Percentiles rank a stretch among this genome's conserved stretches.
Evolutionary conservation across 306 rosid species (phyloP).

Genomic region (Dalbergia oliveri): DNA sequence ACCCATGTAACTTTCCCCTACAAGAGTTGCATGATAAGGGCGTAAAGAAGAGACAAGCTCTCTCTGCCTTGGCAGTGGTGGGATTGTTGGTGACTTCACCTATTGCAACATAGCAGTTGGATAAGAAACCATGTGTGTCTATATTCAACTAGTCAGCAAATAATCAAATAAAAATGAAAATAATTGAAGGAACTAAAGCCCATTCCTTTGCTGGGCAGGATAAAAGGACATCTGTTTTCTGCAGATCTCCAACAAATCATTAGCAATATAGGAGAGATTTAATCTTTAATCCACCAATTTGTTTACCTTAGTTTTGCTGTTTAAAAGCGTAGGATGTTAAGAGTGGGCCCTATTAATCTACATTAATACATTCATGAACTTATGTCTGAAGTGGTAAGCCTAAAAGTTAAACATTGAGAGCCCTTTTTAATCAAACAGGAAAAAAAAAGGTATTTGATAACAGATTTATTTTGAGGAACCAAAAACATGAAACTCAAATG

Average conservation of each 20-base stretch:
- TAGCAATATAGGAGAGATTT: too few species aligned
- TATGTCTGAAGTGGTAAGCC: too few species aligned
- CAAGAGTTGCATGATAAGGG: conserved; percentile 85
- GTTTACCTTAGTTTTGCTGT: too few species aligned
- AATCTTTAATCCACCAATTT: too few species aligned
- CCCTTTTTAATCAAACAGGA: too few species aligned
- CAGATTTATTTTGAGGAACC: conserved; percentile 7
- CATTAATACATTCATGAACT: too few species aligned
- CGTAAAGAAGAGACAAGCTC: conserved; percentile 79
- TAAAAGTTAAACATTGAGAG: too few species aligned
- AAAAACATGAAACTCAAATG: conserved; percentile 15
- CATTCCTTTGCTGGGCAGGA: conserved; percentile 21
- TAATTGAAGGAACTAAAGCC: not conserved
- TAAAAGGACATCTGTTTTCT: conserved; percentile 3
- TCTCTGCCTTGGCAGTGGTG: conserved; percentile 81
- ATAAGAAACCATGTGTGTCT: conserved; percentile 34
- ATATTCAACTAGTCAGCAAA: conserved; percentile 10
- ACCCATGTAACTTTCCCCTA: conserved; percentile 94
- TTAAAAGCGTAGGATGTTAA: too few species aligned
- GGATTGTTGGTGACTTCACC: conserved; percentile 87
- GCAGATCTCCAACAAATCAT: too few species aligned
- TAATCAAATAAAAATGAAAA: conserved; percentile 27
- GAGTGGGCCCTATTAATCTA: too few species aligned
- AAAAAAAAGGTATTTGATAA: not conserved
- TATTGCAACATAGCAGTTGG: conserved; percentile 51